phyloP scores from a whole-genome alignment of 129 eudicot species.

The Gnaphalium uliginosum region DNA sequence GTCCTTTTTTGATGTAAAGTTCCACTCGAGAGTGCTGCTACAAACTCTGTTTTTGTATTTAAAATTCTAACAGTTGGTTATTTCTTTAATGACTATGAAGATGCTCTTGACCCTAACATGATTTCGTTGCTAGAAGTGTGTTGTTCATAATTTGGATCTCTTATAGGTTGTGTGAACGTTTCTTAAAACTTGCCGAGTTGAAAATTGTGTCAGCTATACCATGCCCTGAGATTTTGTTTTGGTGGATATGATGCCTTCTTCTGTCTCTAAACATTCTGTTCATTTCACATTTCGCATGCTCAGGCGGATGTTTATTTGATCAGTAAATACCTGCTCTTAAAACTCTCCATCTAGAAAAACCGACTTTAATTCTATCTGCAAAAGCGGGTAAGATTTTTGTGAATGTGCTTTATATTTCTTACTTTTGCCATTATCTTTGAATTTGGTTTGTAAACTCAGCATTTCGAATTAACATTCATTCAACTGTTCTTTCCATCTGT shows the following conservation, averaged over 20 bases:
- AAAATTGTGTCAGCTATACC: background rate
- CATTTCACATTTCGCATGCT: background rate
- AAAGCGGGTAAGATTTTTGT: background rate
- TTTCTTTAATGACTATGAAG: background rate
- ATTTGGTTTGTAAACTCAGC: background rate
- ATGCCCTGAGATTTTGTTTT: background rate
- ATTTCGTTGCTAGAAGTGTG: conserved; percentile 1
- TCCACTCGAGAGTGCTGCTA: background rate
- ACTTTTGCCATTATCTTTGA: background rate
- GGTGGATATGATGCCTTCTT: background rate
- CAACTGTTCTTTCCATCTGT: background rate
- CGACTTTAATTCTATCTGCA: background rate
- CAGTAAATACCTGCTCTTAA: background rate
- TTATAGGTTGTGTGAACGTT: background rate
- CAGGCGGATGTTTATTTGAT: background rate
- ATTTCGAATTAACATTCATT: background rate
- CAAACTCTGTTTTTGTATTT: conserved; percentile 15
- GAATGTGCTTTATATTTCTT: background rate
- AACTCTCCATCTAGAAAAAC: background rate
- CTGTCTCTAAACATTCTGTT: too few relatives aligned
- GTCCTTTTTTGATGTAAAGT: background rate
- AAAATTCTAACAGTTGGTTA: background rate
- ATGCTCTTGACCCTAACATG: background rate
- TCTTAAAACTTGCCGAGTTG: background rate
- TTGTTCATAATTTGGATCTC: conserved; percentile 5